Evolutionary conservation across 1,139 yeast genomes (phyloP), one percentile per base, ranked within the genome.

Genomic region (Pichia sp.): DNA sequence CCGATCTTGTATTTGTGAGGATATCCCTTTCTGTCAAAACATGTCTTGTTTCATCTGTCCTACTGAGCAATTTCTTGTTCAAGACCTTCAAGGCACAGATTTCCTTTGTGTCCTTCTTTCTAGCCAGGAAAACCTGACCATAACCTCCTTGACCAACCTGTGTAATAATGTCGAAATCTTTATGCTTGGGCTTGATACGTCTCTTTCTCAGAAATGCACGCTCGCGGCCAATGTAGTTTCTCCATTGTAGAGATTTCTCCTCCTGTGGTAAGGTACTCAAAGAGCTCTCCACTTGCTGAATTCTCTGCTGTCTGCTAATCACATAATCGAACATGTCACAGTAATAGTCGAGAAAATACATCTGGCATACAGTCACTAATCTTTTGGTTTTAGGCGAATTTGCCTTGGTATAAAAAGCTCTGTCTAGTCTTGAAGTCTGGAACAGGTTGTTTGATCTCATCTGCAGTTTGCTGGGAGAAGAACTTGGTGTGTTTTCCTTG

Each of bases 71-170:
- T 65, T 87, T 87, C 71, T 95, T 95, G 70, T 90, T 92, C 67
- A 95, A 79, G 19, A 93, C 89, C 70, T 95, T 95, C 64, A 95
- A 78, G 1, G 99, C 99, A 72, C 97, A 93, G 49, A 95, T 87
- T 72, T 95, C 99, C 62, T 87, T 83, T 5, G 98, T 90, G 67
- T 95, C 99, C 63, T 85, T 85, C 75, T 95, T 95, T 62, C 93
- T 81, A 0, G 99, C 98, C 62, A 95, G 75, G 65, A 89, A 95
- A 16, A 95, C 99, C 73, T 90, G 96, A 29, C 99, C 99, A 67
- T 95, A 95, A 3, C 99, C 99, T 66, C 99, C 99, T 75, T 95
- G 99, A 30, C 99, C 99, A 40, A 95, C 97, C 74, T 95, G 99
- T 3, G 99, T 93, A 59, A 95, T 85, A 77, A 92, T 89, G 69